These are phyloP conservation scores for Pyrenula massariospora DNA, from an alignment of 495 filamentous ascomycete genomes.

Conservation along the genomic window DNA sequence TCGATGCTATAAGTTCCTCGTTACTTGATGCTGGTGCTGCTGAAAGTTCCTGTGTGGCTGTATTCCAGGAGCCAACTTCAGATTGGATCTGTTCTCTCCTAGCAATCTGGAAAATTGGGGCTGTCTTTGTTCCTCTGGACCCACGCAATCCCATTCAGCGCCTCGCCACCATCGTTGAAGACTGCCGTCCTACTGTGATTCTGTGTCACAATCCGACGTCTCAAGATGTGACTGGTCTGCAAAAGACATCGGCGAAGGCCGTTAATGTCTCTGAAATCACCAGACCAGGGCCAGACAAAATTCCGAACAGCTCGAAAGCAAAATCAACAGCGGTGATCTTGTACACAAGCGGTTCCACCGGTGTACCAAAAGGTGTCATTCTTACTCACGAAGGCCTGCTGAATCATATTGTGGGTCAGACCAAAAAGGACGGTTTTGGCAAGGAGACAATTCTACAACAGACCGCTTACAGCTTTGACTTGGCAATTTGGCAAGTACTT, in stretches of 20 bases:
- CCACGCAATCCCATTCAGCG: slow-evolving; percentile 18
- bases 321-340: neutral
- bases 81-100: slow-evolving; percentile 40
- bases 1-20: slow-evolving; percentile 5
- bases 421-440: slow-evolving; percentile 9
- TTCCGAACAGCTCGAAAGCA: neutral
- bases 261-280: neutral
- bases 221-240: neutral
- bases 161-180: slow-evolving; percentile 14
- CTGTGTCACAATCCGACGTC: slow-evolving; percentile 1
- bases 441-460: slow-evolving; percentile 26
- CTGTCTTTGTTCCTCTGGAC: slow-evolving; percentile 42
- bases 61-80: slow-evolving; percentile 16
- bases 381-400: slow-evolving; percentile 13
- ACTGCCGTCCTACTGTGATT: slow-evolving; percentile 5
- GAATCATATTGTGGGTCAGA: slow-evolving; percentile 18
- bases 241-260: neutral
- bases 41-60: slow-evolving; percentile 3
- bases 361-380: slow-evolving; percentile 23
- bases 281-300: neutral
- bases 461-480: slow-evolving; percentile 26
- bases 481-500: slow-evolving; percentile 23
- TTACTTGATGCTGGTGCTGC: slow-evolving; percentile 3
- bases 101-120: slow-evolving; percentile 36
- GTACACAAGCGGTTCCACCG: slow-evolving; percentile 22